A percentile compares a stretch with the other conserved stretches of the same genome.
phyloP scores from a whole-genome alignment of 208 protist species.

The Trypanosoma vivax region DNA sequence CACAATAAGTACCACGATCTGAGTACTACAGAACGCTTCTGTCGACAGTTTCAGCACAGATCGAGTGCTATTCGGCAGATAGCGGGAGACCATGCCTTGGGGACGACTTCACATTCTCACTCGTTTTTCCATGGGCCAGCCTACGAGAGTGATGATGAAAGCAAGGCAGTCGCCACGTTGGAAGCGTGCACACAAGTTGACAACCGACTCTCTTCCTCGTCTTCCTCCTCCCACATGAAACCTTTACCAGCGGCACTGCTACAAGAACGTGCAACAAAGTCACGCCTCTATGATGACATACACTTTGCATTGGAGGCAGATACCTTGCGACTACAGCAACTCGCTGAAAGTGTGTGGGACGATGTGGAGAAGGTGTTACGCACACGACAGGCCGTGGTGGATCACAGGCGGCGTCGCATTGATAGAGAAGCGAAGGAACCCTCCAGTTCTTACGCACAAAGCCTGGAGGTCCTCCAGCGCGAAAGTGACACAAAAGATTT shows the following conservation, averaged over 20 bases:
- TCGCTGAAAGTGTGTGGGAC: conserved; percentile 48
- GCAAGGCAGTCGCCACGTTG: neutral
- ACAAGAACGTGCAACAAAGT: conserved; percentile 3
- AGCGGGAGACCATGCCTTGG: conserved; percentile 5
- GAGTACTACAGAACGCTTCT: conserved; percentile 3
- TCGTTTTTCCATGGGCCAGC: neutral
- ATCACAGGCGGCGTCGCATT: conserved; percentile 37
- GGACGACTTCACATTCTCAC: neutral
- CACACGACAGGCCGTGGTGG: conserved; percentile 45
- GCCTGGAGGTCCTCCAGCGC: conserved; percentile 37
- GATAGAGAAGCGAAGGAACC: conserved; percentile 19
- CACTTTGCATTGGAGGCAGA: conserved; percentile 38
- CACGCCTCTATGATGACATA: conserved; percentile 39
- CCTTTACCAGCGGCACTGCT: neutral
- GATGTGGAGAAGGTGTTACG: conserved; percentile 58
- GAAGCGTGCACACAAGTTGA: too few relatives aligned
- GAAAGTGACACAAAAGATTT: conserved; percentile 35
- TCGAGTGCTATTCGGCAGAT: conserved; percentile 3
- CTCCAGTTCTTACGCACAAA: conserved; percentile 38
- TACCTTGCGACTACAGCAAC: conserved; percentile 31
- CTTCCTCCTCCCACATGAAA: neutral
- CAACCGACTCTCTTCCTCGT: too few relatives aligned
- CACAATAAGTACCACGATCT: neutral
- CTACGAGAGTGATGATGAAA: conserved; percentile 7
- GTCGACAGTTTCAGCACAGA: conserved; percentile 12